Evolutionary conservation across 169 alveolate species (phyloP).

Genomic region (Plasmodium vivax): DNA sequence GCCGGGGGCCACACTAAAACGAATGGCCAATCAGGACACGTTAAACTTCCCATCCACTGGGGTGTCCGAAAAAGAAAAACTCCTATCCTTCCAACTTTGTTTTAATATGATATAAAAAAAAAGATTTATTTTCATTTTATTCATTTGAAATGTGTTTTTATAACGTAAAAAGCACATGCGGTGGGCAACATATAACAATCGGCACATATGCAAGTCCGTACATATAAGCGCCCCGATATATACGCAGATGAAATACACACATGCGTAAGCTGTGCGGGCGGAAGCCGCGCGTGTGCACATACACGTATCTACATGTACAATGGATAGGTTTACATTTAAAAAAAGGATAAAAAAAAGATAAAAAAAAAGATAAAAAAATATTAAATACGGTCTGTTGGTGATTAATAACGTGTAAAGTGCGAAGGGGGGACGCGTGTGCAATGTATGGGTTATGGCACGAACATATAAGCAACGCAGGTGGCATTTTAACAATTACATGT

Average conservation of each 20-base stretch:
- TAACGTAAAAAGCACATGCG: background rate
- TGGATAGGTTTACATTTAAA: constrained; percentile 8
- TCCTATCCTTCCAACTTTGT: background rate
- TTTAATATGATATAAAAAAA: background rate
- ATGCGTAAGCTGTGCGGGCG: background rate
- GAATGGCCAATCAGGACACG: background rate
- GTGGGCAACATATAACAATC: background rate
- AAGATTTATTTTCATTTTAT: background rate
- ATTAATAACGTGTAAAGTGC: background rate
- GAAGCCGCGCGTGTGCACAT: background rate
- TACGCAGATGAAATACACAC: background rate
- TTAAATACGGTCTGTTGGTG: background rate
- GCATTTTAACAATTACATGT: background rate
- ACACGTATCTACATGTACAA: background rate
- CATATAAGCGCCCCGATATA: background rate
- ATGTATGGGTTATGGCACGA: background rate
- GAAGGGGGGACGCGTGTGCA: background rate
- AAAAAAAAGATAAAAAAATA: background rate
- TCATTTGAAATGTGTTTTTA: background rate
- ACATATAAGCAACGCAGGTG: background rate
- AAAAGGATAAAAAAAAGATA: background rate
- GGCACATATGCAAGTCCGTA: constrained; percentile 1
- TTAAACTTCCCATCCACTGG: background rate
- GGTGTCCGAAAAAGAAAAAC: background rate
- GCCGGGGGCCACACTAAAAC: background rate